These are phyloP conservation scores for Acer negundo DNA, from an alignment of 345 rosid genomes.

Conservation along the genomic window DNA sequence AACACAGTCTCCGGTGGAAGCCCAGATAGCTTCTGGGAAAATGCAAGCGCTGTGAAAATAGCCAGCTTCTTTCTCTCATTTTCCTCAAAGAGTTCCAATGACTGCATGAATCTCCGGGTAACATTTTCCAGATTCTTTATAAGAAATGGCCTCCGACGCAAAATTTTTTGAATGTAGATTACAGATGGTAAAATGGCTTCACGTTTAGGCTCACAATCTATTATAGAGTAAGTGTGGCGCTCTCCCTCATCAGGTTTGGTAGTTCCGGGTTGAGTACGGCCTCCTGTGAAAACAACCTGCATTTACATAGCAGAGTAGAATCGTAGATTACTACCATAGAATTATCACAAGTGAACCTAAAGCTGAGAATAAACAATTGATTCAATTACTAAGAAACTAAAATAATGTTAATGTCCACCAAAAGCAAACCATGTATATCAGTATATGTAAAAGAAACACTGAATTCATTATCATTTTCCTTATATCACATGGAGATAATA, in stretches of 20 bases:
- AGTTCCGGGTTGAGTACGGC: constrained; percentile 97
- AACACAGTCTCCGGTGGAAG: constrained; percentile 97
- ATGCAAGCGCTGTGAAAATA: constrained; percentile 94
- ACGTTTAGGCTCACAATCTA: constrained; percentile 85
- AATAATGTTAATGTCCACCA: neutral
- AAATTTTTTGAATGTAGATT: constrained; percentile 81
- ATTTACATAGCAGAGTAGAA: constrained; percentile 13
- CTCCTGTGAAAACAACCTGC: constrained; percentile 95
- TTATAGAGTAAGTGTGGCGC: constrained; percentile 84
- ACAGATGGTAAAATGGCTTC: constrained; percentile 85
- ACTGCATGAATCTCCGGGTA: constrained; percentile 85
- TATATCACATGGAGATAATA: too few relatives aligned
- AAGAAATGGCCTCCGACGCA: constrained; percentile 91
- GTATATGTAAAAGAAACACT: neutral
- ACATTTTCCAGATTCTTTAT: constrained; percentile 98
- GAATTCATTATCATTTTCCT: neutral
- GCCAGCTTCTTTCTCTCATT: constrained; percentile 98
- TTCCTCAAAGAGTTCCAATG: constrained; percentile 97
- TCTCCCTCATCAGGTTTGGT: constrained; percentile 98
- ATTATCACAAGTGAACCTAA: neutral
- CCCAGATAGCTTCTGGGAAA: constrained; percentile 98
- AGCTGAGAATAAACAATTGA: neutral
- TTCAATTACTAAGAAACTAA: neutral
- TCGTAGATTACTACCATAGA: neutral
- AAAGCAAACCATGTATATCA: neutral